Evolutionary conservation across 164 flowering plant genomes (phyloP), one percentile per base, ranked within the genome.

Genomic region (Aristolochia fimbriata): DNA sequence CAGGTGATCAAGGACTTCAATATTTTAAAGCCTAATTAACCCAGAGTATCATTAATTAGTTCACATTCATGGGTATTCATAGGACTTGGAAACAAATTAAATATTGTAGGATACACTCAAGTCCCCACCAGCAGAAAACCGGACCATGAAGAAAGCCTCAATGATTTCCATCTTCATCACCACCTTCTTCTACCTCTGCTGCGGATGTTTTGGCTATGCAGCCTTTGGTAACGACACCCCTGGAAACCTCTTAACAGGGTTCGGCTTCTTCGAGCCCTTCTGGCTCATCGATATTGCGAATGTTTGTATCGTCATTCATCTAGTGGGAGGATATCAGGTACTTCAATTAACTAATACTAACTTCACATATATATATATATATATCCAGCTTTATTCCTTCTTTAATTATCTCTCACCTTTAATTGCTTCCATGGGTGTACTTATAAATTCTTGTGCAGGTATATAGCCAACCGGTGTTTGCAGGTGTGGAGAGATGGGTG

Each of bases 281-380:
- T 84, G 86, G 86, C 83, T 85, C 31, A 59, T 79, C 15, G 83
- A 80, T 66, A 71, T 82, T 54, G 85, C 87, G n/a, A 81, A 85
- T 60, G 81, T 77, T 53, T 82, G 85, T 71, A 70, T 83, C n/a
- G 73, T 81, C 47, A 58, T 83, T 62, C 91, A 85, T 71, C 65
- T 85, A 0, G 69, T 80, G 21, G 88, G 92, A 56, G 88, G 81
- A 19, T 86, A 86, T 73, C 92, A 86, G 87, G 92, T 85, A 71
- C 15, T 0, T 2, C 51, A 7, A 5, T 27, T 14, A 48, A 48
- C 51, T 15, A 4, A 4, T 48, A 15, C 51, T 3, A 48, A 2
- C 12, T 12, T 48, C 4, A 19, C n/a, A n/a, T n/a, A n/a, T n/a
- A n/a, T n/a, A n/a, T n/a, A 27, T 27, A 27, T 27, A 27, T 27